phyloP scores from a whole-genome alignment of 257 asterid genomes.

The Solanum gandarillasii region DNA sequence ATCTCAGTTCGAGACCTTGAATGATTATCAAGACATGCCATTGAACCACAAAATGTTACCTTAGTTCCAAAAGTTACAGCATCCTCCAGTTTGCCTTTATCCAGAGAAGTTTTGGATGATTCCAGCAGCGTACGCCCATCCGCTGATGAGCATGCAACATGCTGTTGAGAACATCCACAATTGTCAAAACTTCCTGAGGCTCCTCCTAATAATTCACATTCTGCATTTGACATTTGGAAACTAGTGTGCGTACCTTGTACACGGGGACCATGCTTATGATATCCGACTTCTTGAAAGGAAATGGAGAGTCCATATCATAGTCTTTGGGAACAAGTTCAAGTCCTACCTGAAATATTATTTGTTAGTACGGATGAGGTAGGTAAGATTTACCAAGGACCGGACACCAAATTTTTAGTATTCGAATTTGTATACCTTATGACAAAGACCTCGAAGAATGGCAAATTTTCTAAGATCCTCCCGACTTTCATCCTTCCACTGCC shows the following conservation, averaged over 20 bases:
- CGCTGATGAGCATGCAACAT: slow-evolving; percentile 92
- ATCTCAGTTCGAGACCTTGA: neutral
- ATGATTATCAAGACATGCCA: neutral
- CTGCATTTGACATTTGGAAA: neutral
- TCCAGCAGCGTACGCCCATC: slow-evolving; percentile 92
- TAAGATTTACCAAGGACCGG: neutral
- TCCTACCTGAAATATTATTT: slow-evolving; percentile 54
- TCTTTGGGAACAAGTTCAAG: slow-evolving; percentile 85
- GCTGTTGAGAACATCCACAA: slow-evolving; percentile 32
- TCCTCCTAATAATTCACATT: neutral
- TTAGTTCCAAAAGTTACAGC: slow-evolving; percentile 90
- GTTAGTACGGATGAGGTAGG: slow-evolving; percentile 4
- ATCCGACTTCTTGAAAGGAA: slow-evolving; percentile 70
- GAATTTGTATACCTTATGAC: slow-evolving; percentile 64
- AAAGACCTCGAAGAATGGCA: slow-evolving; percentile 87
- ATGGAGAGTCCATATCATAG: slow-evolving; percentile 71
- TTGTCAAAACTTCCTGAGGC: slow-evolving; percentile 16
- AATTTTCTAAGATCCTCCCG: slow-evolving; percentile 55
- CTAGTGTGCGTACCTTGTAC: slow-evolving; percentile 56
- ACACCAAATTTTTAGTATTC: neutral
- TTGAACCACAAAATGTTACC: slow-evolving; percentile 26
- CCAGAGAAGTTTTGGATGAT: slow-evolving; percentile 91
- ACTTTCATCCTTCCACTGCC: slow-evolving; percentile 68
- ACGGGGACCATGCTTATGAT: slow-evolving; percentile 82
- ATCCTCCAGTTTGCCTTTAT: slow-evolving; percentile 96